Conservation (phyloP, 164 flowering plant genomes). For the Vitis amurensis region DNA sequence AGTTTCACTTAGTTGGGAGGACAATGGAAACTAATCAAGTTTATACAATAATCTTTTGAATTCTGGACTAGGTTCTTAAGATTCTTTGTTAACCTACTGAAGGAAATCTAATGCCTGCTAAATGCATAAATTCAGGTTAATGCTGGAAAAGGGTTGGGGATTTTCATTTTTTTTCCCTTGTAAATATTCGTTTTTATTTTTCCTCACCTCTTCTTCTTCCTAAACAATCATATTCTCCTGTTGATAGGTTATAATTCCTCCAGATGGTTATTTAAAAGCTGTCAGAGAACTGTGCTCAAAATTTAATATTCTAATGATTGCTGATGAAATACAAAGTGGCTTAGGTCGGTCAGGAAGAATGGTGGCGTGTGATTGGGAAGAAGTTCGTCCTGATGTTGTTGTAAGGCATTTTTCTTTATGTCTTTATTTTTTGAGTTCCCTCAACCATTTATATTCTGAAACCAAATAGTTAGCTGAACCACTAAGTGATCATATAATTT, state of each 20-base stretch:
- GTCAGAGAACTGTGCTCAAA: slow-evolving; percentile 89
- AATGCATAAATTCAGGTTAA: too few relatives aligned
- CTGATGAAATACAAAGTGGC: slow-evolving; percentile 97
- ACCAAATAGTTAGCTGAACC: not conserved
- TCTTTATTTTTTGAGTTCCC: not conserved
- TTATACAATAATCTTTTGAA: not conserved
- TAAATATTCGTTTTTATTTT: not conserved
- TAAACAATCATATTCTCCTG: not conserved
- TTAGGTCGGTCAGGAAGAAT: slow-evolving; percentile 85
- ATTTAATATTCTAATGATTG: slow-evolving; percentile 86
- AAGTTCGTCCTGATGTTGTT: slow-evolving; percentile 89
- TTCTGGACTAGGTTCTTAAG: not conserved
- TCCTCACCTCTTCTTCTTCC: not conserved
- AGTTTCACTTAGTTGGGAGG: not conserved
- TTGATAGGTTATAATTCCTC: slow-evolving; percentile 81
- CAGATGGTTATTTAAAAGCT: slow-evolving; percentile 83
- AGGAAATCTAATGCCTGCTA: too few relatives aligned
- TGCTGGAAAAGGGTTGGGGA: not conserved
- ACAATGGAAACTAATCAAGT: not conserved
- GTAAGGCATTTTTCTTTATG: slow-evolving; percentile 38
- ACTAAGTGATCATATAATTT: too few relatives aligned
- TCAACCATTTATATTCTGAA: not conserved
- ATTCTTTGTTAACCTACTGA: too few relatives aligned
- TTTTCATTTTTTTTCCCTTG: not conserved
- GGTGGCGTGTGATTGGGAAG: slow-evolving; percentile 98